phyloP scores from a whole-genome alignment of 2,329 filamentous ascomycete genomes.

The Trichothecium roseum region DNA sequence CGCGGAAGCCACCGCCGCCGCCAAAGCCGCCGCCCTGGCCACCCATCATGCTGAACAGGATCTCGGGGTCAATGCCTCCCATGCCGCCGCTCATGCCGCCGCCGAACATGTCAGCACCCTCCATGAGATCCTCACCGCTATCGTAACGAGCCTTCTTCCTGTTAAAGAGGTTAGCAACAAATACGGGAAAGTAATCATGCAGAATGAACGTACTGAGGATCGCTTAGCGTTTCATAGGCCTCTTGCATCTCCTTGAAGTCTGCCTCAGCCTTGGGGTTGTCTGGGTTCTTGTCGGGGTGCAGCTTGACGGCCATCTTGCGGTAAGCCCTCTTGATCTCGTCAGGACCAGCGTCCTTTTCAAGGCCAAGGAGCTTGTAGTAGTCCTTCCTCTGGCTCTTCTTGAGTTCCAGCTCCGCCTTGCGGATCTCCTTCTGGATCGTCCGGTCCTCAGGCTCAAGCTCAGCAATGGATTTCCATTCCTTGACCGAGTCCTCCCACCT shows the following conservation, averaged over 20 bases:
- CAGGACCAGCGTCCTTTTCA: conserved; percentile 73
- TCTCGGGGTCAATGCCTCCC: conserved; percentile 64
- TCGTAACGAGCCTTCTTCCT: conserved; percentile 87
- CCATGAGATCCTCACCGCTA: conserved; percentile 82
- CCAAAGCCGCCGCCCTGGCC: conserved; percentile 47
- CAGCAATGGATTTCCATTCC: conserved; percentile 79
- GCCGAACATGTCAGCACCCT: conserved; percentile 77
- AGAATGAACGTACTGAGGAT: conserved; percentile 63
- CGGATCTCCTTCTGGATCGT: conserved; percentile 76
- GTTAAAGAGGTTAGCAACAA: conserved; percentile 20
- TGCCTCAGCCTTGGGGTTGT: conserved; percentile 72
- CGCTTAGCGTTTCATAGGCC: conserved; percentile 90
- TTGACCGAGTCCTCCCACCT: conserved; percentile 87
- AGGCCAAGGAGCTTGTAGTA: conserved; percentile 97
- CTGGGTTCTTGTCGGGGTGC: conserved; percentile 96
- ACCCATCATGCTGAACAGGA: conserved; percentile 79
- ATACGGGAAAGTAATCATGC: conserved; percentile 2
- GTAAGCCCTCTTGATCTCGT: conserved; percentile 93
- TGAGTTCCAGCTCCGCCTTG: conserved; percentile 85
- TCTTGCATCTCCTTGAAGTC: conserved; percentile 98
- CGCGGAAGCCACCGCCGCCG: conserved; percentile 39
- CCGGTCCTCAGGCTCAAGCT: conserved; percentile 73
- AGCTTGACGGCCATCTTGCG: conserved; percentile 87
- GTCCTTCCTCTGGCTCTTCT: conserved; percentile 95
- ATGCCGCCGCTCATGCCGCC: conserved; percentile 56